A percentile compares a stretch with the other conserved stretches of the same genome.
Evolutionary conservation across 2,329 filamentous ascomycete genomes (phyloP).

Genomic region (Aspergillus hiratsukae): DNA sequence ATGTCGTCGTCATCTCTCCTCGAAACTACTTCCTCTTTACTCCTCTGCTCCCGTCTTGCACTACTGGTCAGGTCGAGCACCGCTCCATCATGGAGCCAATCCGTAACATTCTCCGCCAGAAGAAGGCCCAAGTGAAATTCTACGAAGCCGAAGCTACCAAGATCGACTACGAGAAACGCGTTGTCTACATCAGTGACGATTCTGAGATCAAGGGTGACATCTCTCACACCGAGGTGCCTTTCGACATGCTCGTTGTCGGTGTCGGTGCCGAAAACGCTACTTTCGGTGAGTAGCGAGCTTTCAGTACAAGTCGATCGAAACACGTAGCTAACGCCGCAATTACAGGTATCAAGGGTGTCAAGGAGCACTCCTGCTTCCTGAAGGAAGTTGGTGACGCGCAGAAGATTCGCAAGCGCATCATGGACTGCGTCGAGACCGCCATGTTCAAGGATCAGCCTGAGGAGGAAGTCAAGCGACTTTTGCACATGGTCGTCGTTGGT

Average conservation of each 20-base stretch:
- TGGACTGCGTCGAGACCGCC: constrained; percentile 98
- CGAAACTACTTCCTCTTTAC: constrained; percentile 99
- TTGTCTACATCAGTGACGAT: constrained; percentile 84
- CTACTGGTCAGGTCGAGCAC: constrained; percentile 95
- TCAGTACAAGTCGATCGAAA: not conserved
- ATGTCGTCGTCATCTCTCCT: constrained; percentile 94
- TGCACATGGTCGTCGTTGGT: constrained; percentile 96
- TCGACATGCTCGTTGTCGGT: constrained; percentile 96
- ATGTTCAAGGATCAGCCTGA: constrained; percentile 92
- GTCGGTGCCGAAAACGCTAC: constrained; percentile 98
- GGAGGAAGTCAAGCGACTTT: constrained; percentile 85
- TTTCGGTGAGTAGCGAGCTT: constrained; percentile 59
- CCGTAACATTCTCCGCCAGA: constrained; percentile 90
- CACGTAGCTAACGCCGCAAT: constrained; percentile 6
- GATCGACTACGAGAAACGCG: constrained; percentile 86
- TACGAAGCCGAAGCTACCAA: constrained; percentile 97
- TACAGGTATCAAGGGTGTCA: constrained; percentile 79
- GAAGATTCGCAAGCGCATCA: constrained; percentile 94
- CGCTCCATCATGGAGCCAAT: constrained; percentile 99
- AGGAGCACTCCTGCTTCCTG: constrained; percentile 93
- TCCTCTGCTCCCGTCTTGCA: constrained; percentile 92
- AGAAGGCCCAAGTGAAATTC: constrained; percentile 88
- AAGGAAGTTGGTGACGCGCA: constrained; percentile 98
- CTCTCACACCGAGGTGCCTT: constrained; percentile 81
- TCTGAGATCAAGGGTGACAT: constrained; percentile 86